Percentiles rank a stretch among this genome's conserved stretches.
These are phyloP conservation scores for Colletotrichum cordylinicola DNA, from an alignment of 2,329 filamentous ascomycete genomes.

Conservation along the genomic window DNA sequence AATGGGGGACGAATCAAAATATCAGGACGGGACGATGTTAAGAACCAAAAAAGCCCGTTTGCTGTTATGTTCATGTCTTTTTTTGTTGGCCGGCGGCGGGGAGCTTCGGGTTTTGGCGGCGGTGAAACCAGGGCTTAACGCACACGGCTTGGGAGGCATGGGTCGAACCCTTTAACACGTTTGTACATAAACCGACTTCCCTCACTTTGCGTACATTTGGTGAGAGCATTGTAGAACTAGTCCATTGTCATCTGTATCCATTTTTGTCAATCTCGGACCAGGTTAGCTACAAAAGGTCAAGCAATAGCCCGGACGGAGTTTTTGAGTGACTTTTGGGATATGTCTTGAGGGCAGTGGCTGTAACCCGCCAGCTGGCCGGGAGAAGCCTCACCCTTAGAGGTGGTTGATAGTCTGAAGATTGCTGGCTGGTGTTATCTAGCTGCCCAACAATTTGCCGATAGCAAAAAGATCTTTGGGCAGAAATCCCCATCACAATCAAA, in stretches of 20 bases:
- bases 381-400: background rate
- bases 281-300: background rate
- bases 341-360: background rate
- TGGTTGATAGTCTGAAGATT: background rate
- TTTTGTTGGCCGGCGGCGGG: constrained; percentile 3
- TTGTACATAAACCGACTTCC: constrained; percentile 22
- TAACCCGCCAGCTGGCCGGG: background rate
- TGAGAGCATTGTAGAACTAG: constrained; percentile 23
- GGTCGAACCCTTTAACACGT: background rate
- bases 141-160: constrained; percentile 7
- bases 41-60: background rate
- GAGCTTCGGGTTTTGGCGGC: constrained; percentile 3
- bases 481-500: background rate
- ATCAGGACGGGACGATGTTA: constrained; percentile 4
- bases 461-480: background rate
- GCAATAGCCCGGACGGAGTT: background rate
- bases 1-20: constrained; percentile 16
- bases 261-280: background rate
- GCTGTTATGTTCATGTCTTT: background rate
- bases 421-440: background rate
- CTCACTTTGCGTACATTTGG: constrained; percentile 19
- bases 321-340: background rate
- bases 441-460: background rate
- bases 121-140: background rate
- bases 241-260: constrained; percentile 7